A percentile compares a stretch with the other conserved stretches of the same genome.
These are phyloP conservation scores for Kodamaea sp. DNA, from an alignment of 1,139 yeast genomes.

Conservation along the genomic window DNA sequence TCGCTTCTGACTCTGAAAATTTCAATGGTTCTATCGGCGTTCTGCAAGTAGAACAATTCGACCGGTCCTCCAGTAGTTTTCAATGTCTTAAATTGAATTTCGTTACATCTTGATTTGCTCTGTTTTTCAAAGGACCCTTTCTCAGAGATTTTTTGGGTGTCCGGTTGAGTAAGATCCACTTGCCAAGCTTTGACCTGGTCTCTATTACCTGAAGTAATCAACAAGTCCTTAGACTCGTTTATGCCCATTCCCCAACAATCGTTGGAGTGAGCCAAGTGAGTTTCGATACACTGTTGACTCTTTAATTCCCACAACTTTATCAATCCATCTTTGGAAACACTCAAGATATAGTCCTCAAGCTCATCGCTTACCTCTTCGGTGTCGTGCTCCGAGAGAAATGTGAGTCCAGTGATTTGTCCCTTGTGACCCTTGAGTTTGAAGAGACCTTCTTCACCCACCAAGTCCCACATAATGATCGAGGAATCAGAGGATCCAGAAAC, in stretches of 20 bases:
- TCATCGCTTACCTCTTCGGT: slow-evolving; percentile 42
- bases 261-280: slow-evolving; percentile 90
- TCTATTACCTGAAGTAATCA: slow-evolving; percentile 75
- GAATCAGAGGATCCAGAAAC: slow-evolving; percentile 88
- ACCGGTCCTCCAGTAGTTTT: slow-evolving; percentile 25
- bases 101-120: slow-evolving; percentile 73
- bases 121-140: slow-evolving; percentile 74
- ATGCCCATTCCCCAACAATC: slow-evolving; percentile 88
- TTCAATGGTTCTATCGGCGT: slow-evolving; percentile 81
- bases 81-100: slow-evolving; percentile 53
- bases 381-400: slow-evolving; percentile 43
- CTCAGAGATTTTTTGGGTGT: slow-evolving; percentile 54
- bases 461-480: slow-evolving; percentile 87
- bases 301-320: slow-evolving; percentile 91
- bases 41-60: slow-evolving; percentile 67
- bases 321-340: slow-evolving; percentile 86
- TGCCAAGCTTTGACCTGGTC: slow-evolving; percentile 86
- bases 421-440: slow-evolving; percentile 87
- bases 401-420: slow-evolving; percentile 79
- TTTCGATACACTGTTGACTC: slow-evolving; percentile 87
- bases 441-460: slow-evolving; percentile 88
- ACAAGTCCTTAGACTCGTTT: slow-evolving; percentile 35
- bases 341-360: slow-evolving; percentile 68
- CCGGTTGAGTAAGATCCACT: slow-evolving; percentile 56
- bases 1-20: slow-evolving; percentile 72